Conservation (phyloP, 2,329 filamentous ascomycete species). For the Diplodia corticola region DNA sequence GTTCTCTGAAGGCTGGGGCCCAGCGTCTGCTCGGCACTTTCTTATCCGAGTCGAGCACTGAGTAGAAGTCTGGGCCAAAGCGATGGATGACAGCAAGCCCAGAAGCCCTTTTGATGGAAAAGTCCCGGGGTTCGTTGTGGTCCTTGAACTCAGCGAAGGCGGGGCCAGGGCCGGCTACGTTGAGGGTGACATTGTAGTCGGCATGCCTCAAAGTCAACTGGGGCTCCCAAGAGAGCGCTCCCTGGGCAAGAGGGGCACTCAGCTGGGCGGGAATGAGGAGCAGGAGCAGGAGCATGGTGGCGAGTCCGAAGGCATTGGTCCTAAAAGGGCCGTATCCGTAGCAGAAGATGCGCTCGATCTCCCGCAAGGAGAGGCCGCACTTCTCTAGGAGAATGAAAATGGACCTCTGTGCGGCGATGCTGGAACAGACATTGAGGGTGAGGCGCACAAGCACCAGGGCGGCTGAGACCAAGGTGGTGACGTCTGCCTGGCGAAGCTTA, state of each 20-base stretch:
- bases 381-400: conserved; percentile 21
- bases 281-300: neutral
- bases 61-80: conserved; percentile 14
- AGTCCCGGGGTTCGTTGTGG: neutral
- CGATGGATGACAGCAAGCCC: conserved; percentile 11
- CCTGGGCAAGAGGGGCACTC: conserved; percentile 10
- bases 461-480: conserved; percentile 13
- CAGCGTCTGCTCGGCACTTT: conserved; percentile 13
- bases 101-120: conserved; percentile 15
- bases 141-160: neutral
- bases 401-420: conserved; percentile 1
- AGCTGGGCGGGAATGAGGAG: conserved; percentile 18
- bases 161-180: neutral
- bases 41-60: neutral
- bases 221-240: neutral
- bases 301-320: neutral
- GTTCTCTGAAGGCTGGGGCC: conserved; percentile 6
- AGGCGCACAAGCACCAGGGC: conserved; percentile 18
- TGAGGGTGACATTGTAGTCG: conserved; percentile 15
- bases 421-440: conserved; percentile 9
- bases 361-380: conserved; percentile 7
- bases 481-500: conserved; percentile 10
- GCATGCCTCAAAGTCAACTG: neutral
- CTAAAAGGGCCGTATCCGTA: conserved; percentile 6
- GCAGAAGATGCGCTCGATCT: conserved; percentile 15